Conservation (phyloP, 1,284 basidiomycete genomes). For the Sparassis latifolia region DNA sequence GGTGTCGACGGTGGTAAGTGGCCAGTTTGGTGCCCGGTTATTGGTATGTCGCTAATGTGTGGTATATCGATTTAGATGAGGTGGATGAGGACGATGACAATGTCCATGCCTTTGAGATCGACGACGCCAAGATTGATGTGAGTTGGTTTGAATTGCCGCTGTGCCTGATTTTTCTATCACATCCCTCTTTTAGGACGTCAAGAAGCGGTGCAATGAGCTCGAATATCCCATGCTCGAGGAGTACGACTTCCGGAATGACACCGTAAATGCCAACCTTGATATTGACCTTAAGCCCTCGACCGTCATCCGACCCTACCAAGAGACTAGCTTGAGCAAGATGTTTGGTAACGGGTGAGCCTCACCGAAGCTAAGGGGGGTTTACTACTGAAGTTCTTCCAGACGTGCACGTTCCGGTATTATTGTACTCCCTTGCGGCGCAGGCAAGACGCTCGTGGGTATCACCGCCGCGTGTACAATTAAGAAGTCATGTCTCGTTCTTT, state of each 20-base stretch:
- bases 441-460: constrained; percentile 98
- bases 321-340: constrained; percentile 97
- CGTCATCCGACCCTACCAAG: constrained; percentile 94
- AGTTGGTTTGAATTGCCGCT: constrained; percentile 18
- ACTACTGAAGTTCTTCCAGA: constrained; percentile 32
- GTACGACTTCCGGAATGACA: constrained; percentile 97
- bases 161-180: not conserved
- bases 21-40: not conserved
- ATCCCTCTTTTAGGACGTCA: constrained; percentile 61
- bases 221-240: constrained; percentile 97
- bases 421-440: constrained; percentile 96
- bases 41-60: not conserved
- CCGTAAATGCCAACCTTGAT: constrained; percentile 89
- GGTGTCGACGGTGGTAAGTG: constrained; percentile 80
- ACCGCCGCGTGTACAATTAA: constrained; percentile 99
- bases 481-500: constrained; percentile 97
- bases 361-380: not conserved
- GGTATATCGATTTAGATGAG: constrained; percentile 56
- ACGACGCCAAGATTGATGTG: constrained; percentile 87
- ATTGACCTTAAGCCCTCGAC: constrained; percentile 97
- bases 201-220: constrained; percentile 89
- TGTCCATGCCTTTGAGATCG: constrained; percentile 92
- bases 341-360: constrained; percentile 85
- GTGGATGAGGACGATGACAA: constrained; percentile 95
- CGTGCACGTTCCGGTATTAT: constrained; percentile 98